phyloP scores from a whole-genome alignment of 208 protist genomes.

The Angomonas desouzai region DNA sequence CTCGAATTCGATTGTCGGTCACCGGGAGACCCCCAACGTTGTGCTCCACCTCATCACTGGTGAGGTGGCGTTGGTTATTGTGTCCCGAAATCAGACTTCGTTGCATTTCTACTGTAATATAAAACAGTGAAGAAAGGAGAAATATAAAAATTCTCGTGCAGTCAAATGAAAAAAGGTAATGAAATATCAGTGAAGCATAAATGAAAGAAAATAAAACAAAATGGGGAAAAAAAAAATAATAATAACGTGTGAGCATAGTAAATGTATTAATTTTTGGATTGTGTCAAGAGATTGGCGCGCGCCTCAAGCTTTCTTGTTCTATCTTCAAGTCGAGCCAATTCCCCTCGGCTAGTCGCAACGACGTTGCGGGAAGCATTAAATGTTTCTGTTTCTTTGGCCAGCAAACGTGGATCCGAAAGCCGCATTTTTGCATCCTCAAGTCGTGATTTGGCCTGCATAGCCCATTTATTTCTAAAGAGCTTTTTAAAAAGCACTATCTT shows the following conservation, averaged over 20 bases:
- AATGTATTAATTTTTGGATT: neutral
- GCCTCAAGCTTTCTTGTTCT: constrained; percentile 65
- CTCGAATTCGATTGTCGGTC: constrained; percentile 85
- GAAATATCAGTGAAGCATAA: too few species aligned
- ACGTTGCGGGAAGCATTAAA: constrained; percentile 31
- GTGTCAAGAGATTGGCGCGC: constrained; percentile 33
- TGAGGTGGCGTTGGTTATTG: constrained; percentile 92
- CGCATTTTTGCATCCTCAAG: constrained; percentile 78
- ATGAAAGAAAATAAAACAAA: constrained; percentile 6
- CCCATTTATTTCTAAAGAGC: constrained; percentile 69
- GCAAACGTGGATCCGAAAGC: constrained; percentile 59
- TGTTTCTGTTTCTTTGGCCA: constrained; percentile 40
- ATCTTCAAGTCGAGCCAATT: constrained; percentile 50
- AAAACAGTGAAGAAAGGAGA: neutral
- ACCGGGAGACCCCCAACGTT: constrained; percentile 91
- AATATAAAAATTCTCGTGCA: constrained; percentile 2
- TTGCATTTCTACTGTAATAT: constrained; percentile 78
- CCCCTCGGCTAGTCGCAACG: constrained; percentile 29
- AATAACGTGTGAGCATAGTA: constrained; percentile 5
- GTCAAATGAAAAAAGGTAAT: constrained; percentile 6
- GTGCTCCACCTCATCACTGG: constrained; percentile 85
- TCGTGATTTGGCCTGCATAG: constrained; percentile 69
- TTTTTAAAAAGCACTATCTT: constrained; percentile 60
- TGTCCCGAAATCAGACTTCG: constrained; percentile 77
- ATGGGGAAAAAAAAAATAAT: constrained; percentile 7